phyloP scores from a whole-genome alignment of 1,139 yeast genomes.

The Geotrichum candidum region DNA sequence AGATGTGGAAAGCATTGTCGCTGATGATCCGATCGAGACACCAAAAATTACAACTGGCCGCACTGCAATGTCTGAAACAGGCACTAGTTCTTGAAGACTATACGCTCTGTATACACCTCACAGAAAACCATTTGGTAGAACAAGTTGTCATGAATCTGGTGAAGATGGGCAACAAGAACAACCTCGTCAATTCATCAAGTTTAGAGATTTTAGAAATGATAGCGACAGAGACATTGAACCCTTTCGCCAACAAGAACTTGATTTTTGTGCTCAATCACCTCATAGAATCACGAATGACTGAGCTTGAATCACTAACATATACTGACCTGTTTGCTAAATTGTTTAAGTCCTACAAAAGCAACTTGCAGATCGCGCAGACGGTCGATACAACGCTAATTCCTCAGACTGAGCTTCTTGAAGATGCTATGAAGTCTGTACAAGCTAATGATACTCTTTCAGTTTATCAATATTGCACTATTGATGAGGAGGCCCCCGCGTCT shows the following conservation, averaged over 20 bases:
- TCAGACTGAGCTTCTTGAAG: background rate
- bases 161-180: constrained; percentile 49
- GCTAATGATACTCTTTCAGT: background rate
- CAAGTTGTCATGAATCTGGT: constrained; percentile 48
- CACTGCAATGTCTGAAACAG: constrained; percentile 4
- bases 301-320: background rate
- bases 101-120: background rate
- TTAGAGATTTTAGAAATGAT: constrained; percentile 46
- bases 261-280: background rate
- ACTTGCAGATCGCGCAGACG: background rate
- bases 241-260: background rate
- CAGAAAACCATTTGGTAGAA: constrained; percentile 20
- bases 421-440: background rate
- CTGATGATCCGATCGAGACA: background rate
- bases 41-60: constrained; percentile 1
- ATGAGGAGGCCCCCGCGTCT: background rate
- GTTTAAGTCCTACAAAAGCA: background rate
- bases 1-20: constrained; percentile 20
- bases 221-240: background rate
- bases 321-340: background rate
- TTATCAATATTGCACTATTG: background rate
- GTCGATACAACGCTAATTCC: background rate
- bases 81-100: constrained; percentile 1
- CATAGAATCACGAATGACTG: background rate
- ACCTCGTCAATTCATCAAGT: constrained; percentile 69